Base-by-base conservation (phyloP, 371 early-diverging fungal species). In the Mortierella sp. region DNA sequence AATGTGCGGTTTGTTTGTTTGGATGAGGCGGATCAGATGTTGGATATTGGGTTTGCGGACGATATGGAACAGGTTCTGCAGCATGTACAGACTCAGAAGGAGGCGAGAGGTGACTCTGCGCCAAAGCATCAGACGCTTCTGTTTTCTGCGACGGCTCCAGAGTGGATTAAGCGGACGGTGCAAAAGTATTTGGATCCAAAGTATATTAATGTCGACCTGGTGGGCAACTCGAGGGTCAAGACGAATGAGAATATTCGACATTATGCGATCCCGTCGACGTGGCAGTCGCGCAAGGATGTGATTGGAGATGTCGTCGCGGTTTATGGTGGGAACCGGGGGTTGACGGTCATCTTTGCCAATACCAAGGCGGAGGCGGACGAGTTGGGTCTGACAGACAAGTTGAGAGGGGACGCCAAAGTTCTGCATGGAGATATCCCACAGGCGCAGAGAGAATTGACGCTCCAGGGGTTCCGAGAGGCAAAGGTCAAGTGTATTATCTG, bases 21-120 rank as follows among this genome's bases (percentile, higher is more conserved):
- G 75, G 99, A 99, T 88, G 99, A 99, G 90, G 98, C 98, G 10
- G 99, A 99, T 89, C 95, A 95, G 84, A 95, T 95, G 96, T 92
- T 99, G 84, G 99, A 99, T 89, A 96, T 97, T 89, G 99, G 99
- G 60, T 99, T 99, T 90, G 95, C 96, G 63, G 96, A 96, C 44
- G 96, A 96, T 75, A 96, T 99, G 95, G 97, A 97, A 75, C 95
- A 95, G 78, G 93, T 96, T 48, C 89, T 97, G 29, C 93, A 96
- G 77, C 86, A 90, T 46, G 93, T 96, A 41, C 90, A 93, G 87
- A 93, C 93, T 81, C 97, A 96, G 88, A 96, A 95, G 90, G 89
- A 94, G 84, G 92, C 93, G 78, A 96, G 95, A 88, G 96, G 95
- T 87, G 91, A 88, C 81, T 83, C 75, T 4, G 88, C 83, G 48